Evolutionary conservation across 2,329 filamentous ascomycete species (phyloP).

Genomic region (Venturia aucupariae): DNA sequence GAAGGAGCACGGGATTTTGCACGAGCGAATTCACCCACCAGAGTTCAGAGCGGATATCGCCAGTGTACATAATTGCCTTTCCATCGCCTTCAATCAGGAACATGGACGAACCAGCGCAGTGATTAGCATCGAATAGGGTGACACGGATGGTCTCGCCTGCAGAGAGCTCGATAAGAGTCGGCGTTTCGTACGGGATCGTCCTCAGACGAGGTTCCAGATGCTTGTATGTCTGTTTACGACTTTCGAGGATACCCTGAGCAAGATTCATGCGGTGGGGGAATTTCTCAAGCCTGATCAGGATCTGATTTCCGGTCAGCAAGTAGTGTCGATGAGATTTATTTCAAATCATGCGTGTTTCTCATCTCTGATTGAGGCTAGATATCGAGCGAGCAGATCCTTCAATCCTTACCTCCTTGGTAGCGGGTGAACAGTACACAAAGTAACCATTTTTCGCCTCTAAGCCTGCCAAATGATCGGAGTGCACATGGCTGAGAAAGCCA

Average conservation of each 20-base stretch:
- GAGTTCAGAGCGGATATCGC: conserved; percentile 74
- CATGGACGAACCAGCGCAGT: conserved; percentile 86
- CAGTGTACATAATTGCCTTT: conserved; percentile 75
- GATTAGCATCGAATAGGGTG: conserved; percentile 84
- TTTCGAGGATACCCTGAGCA: conserved; percentile 66
- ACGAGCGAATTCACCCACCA: conserved; percentile 74
- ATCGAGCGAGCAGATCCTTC: not conserved
- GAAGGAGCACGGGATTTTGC: conserved; percentile 62
- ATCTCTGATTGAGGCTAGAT: not conserved
- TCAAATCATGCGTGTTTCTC: not conserved
- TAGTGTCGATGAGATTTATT: not conserved
- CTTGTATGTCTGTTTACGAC: conserved; percentile 63
- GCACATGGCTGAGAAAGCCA: conserved; percentile 86
- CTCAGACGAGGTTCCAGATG: conserved; percentile 67
- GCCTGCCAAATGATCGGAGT: conserved; percentile 80
- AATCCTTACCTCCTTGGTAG: conserved; percentile 56
- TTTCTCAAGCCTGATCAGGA: conserved; percentile 71
- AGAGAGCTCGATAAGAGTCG: conserved; percentile 63
- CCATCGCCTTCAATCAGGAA: conserved; percentile 79
- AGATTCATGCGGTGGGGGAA: conserved; percentile 75
- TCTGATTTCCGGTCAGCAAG: conserved; percentile 24
- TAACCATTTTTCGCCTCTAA: conserved; percentile 67
- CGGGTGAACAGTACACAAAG: conserved; percentile 84
- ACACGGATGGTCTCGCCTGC: conserved; percentile 63
- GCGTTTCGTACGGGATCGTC: conserved; percentile 71